Evolutionary conservation across 2,329 filamentous ascomycete species (phyloP).

Genomic region (Scedosporium apiospermum): DNA sequence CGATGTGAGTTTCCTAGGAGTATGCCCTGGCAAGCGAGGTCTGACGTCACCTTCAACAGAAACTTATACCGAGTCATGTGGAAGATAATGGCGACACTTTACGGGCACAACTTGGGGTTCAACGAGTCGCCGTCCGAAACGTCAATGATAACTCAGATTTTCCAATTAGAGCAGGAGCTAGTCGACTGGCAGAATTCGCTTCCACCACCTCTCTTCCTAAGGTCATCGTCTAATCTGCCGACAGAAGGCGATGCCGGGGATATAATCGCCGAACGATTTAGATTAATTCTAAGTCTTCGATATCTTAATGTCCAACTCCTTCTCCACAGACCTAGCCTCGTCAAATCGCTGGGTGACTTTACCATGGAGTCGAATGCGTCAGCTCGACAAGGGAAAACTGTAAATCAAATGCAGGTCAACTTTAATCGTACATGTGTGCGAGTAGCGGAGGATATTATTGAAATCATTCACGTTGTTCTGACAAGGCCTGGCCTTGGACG

Average conservation of each 20-base stretch:
- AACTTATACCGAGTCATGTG: background rate
- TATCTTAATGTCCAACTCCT: slow-evolving; percentile 19
- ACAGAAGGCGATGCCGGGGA: slow-evolving; percentile 7
- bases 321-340: slow-evolving; percentile 15
- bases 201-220: slow-evolving; percentile 17
- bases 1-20: slow-evolving; percentile 17
- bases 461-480: slow-evolving; percentile 12
- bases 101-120: slow-evolving; percentile 26
- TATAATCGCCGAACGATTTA: slow-evolving; percentile 19
- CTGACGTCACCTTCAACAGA: background rate
- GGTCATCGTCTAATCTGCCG: slow-evolving; percentile 14
- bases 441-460: slow-evolving; percentile 13
- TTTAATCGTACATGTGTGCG: slow-evolving; percentile 8
- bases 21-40: too few species aligned
- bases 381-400: slow-evolving; percentile 9
- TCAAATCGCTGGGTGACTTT: slow-evolving; percentile 6
- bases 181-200: slow-evolving; percentile 25
- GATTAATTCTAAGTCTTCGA: slow-evolving; percentile 23
- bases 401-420: slow-evolving; percentile 10
- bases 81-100: background rate
- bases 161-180: slow-evolving; percentile 27
- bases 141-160: slow-evolving; percentile 22
- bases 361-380: too few species aligned
- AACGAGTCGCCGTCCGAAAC: slow-evolving; percentile 14
- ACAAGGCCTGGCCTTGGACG: slow-evolving; percentile 3